Evolutionary conservation across 225 moss, liverwort and hornwort genomes (phyloP), one percentile per base, ranked within the genome.

Genomic region (Pseudoscleropodium purum): DNA sequence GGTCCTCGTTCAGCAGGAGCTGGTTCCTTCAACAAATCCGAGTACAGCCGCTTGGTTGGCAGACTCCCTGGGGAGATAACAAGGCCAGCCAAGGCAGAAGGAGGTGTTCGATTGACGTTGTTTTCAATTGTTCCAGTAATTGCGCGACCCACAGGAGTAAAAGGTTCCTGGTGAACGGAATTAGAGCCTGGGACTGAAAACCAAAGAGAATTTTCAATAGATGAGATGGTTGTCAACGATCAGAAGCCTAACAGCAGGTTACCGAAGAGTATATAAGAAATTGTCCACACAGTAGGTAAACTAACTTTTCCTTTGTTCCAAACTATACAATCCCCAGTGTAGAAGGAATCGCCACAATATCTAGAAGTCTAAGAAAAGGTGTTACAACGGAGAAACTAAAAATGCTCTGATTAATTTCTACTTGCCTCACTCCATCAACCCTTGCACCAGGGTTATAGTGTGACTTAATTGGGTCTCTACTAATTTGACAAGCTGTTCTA

Each of bases 31-130:
- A 91, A 96, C 61, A 92, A 92, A 62, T 98, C 95, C 62, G 95
- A 92, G 73, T 96, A 95, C 51, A 95, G 82, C 65, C 98, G 93
- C 92, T 98, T 98, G 33, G 93, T 92, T 36, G 95, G 97, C 70
- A 95, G 87, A 87, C 93, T 93, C 66, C 93, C 93, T 61, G 96
- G 96, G 72, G 95, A 93, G n/a, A 92, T 87, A 47, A 90, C 52
- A 70, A 92, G 94, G 73, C 85, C 85, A 84, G 91, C 92, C 88
- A 93, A 82, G 79, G 89, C 93, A 83, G 89, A 84, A 83, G 91
- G 89, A 73, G 93, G 93, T 74, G 93, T 93, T 83, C 93, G 90
- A 92, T 89, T 88, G 75, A 75, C 88, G 52, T 92, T 72, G 75
- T 81, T 92, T 60, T 91, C 91, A 41, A 90, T 91, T 39, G 67